Evolutionary conservation across 441 rosid species (phyloP).

Genomic region (Viola pubescens): DNA sequence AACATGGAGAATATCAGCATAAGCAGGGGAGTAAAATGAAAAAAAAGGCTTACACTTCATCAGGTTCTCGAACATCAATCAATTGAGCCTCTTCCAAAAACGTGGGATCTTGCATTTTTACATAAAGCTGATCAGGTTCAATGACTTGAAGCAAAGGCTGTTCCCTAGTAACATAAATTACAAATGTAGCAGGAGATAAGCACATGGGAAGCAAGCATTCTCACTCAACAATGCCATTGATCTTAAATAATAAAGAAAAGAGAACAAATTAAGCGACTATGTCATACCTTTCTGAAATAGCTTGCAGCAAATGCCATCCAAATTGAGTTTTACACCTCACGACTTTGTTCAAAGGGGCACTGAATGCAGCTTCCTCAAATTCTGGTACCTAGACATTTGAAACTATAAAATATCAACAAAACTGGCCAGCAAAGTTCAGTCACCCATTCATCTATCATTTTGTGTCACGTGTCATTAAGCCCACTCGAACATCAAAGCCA

Average conservation of each 20-base stretch:
- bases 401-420: constrained; percentile 14
- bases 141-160: constrained; percentile 44
- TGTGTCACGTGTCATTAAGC: background rate
- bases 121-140: constrained; percentile 60
- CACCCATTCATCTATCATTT: background rate
- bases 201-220: constrained; percentile 6
- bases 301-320: constrained; percentile 91
- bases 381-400: constrained; percentile 57
- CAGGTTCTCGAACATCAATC: constrained; percentile 87
- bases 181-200: constrained; percentile 5
- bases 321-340: constrained; percentile 72
- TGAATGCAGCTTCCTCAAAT: constrained; percentile 84
- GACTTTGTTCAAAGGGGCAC: constrained; percentile 55
- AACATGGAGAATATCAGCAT: background rate
- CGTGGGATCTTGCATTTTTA: constrained; percentile 63
- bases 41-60: constrained; percentile 57
- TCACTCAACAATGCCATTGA: background rate
- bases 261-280: too few relatives aligned
- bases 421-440: constrained; percentile 5
- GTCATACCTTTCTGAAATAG: constrained; percentile 72
- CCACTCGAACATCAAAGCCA: background rate
- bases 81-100: constrained; percentile 68
- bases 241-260: too few relatives aligned
- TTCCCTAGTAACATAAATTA: constrained; percentile 31
- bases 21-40: background rate